Conservation (phyloP, 495 filamentous ascomycete species). For the Diplogelasinospora grovesii region DNA sequence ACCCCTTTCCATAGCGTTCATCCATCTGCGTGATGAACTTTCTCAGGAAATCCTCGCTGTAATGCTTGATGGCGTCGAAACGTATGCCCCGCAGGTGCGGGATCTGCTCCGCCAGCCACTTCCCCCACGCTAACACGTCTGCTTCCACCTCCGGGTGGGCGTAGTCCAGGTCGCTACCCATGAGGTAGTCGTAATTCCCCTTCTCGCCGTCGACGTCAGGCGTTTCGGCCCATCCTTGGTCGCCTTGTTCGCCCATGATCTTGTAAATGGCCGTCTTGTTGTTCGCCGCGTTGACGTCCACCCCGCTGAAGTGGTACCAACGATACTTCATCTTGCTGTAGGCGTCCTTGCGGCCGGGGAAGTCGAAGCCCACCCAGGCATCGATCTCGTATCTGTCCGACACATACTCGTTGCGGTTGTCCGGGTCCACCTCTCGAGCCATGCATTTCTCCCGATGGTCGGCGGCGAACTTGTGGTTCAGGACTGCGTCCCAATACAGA, state of each 20-base stretch:
- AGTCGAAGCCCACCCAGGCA: constrained; percentile 63
- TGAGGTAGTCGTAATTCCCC: constrained; percentile 57
- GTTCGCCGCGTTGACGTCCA: constrained; percentile 58
- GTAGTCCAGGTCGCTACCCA: constrained; percentile 63
- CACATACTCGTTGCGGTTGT: constrained; percentile 52
- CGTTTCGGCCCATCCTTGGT: constrained; percentile 54
- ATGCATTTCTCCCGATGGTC: constrained; percentile 54
- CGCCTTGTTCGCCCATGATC: constrained; percentile 51
- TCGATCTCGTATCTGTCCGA: constrained; percentile 56
- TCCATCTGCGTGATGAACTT: constrained; percentile 52
- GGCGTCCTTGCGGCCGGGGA: constrained; percentile 50
- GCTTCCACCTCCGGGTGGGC: constrained; percentile 55
- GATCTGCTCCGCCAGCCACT: constrained; percentile 55
- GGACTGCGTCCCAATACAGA: constrained; percentile 67
- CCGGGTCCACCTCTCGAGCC: constrained; percentile 55
- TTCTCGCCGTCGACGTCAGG: constrained; percentile 56
- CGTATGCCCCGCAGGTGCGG: constrained; percentile 61
- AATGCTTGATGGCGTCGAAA: constrained; percentile 72
- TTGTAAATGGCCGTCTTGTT: constrained; percentile 60
- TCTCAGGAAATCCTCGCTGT: constrained; percentile 55
- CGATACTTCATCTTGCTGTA: constrained; percentile 60
- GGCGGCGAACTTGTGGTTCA: constrained; percentile 70
- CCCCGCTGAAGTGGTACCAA: constrained; percentile 63
- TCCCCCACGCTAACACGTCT: constrained; percentile 61
- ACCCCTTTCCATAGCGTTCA: constrained; percentile 41